A percentile compares a stretch with the other conserved stretches of the same genome.
phyloP scores from a whole-genome alignment of 148 eudicot species.

The Heliosperma pusillum region DNA sequence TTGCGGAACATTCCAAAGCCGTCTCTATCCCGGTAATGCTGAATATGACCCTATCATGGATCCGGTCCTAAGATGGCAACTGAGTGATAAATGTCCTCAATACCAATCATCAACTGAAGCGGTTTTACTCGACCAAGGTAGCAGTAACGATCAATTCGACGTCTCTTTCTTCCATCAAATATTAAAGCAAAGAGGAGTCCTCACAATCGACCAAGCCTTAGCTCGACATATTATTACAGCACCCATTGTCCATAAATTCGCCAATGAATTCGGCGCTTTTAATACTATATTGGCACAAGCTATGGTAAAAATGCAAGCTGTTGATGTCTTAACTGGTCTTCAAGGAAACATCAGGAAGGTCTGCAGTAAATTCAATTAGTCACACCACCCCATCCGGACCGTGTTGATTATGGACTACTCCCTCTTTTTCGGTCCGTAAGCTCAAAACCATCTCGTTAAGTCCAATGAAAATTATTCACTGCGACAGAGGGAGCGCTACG shows the following conservation, averaged over 20 bases:
- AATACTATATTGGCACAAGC: slow-evolving; percentile 10
- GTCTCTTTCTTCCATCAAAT: slow-evolving; percentile 27
- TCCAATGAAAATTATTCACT: no score
- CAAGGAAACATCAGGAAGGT: slow-evolving; percentile 26
- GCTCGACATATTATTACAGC: slow-evolving; percentile 17
- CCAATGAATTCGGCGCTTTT: neutral
- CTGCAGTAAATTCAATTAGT: slow-evolving; percentile 19
- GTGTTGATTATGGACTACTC: neutral
- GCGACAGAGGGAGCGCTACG: no score
- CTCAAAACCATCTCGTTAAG: no score
- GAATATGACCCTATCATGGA: slow-evolving; percentile 20
- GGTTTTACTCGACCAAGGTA: slow-evolving; percentile 20
- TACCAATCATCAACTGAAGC: slow-evolving; percentile 1
- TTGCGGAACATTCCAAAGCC: slow-evolving; percentile 15
- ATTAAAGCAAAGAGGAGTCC: slow-evolving; percentile 16
- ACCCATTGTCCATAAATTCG: neutral
- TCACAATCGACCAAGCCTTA: slow-evolving; percentile 23
- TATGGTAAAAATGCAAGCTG: slow-evolving; percentile 30
- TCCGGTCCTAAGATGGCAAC: neutral
- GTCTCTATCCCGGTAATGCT: neutral
- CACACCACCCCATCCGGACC: neutral
- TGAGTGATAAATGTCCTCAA: slow-evolving; percentile 18
- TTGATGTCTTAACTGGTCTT: slow-evolving; percentile 22
- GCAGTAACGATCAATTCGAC: slow-evolving; percentile 16
- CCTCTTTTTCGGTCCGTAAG: neutral